Evolutionary conservation across 108 stramenopile genomes (phyloP), one percentile per base, ranked within the genome.

Genomic region (Cyclostephanos tholiformis): DNA sequence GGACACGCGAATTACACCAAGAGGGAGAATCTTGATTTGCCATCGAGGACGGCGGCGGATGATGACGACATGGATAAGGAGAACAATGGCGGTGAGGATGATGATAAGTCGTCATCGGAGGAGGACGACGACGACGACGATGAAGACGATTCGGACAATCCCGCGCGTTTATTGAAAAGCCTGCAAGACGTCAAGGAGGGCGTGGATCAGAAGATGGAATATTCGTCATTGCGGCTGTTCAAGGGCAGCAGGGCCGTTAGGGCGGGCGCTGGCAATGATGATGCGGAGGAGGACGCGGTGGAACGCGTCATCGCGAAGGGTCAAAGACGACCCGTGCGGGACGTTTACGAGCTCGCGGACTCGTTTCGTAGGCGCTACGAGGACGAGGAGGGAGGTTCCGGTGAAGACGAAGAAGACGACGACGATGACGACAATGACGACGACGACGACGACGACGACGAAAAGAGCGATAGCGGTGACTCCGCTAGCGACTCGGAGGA

Each of bases 181-280:
- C 72, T 99, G 50, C 98, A 99, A 69, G 95, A 96, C 72, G 89
- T 97, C 22, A 70, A 78, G 60, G 80, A 83, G 39, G 93, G 91
- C 5, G 87, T 97, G 17, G 96, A 97, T 72, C 91, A 93, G 58
- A 88, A 91, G 71, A 91, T 96, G 93, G 69, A 84, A 20, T 82
- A 88, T 43, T 88, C 95, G 8, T 71, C 86, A 25, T 77, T 97
- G 7, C 77, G 87, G 13, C 83, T 97, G 4, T 97, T 97, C 84
- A 89, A 90, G 69, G 88, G 88, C 17, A 86, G 86, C 64, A 82
- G 80, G 43, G 91, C 87, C 12, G 80, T 92, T 22, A 52, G 44
- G 59, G 93, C 90, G 26, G 91, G 84, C 25, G 82, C 78, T n/a
- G 4, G 38, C 36, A 12, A 51, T 39, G 59, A 77, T 59, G 43